Percentiles rank a stretch among this genome's conserved stretches.
phyloP scores from a whole-genome alignment of 257 asterid species.

The Eustoma russellianum region DNA sequence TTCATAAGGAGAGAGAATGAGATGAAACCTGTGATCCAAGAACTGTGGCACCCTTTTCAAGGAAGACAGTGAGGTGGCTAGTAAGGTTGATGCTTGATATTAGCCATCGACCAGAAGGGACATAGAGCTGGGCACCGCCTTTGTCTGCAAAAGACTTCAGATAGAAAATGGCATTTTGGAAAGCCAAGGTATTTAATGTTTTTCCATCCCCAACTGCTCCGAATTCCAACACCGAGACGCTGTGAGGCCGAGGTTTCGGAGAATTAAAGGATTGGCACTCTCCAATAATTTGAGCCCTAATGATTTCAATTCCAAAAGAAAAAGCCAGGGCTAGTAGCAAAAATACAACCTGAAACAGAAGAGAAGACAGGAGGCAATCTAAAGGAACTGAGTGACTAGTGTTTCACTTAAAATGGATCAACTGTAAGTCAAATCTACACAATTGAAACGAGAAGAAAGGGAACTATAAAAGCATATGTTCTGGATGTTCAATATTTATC shows the following conservation, averaged over 20 bases:
- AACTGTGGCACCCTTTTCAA: conserved; percentile 79
- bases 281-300: conserved; percentile 35
- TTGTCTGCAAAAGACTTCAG: conserved; percentile 89
- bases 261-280: conserved; percentile 64
- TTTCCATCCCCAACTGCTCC: conserved; percentile 97
- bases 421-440: no score
- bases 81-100: conserved; percentile 85
- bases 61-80: conserved; percentile 92
- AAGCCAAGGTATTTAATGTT: conserved; percentile 75
- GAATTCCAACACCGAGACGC: conserved; percentile 82
- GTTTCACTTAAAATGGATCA: no score
- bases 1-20: neutral
- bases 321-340: conserved; percentile 49
- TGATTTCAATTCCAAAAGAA: conserved; percentile 11
- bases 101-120: conserved; percentile 87
- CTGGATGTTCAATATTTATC: no score
- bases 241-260: conserved; percentile 85
- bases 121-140: conserved; percentile 97
- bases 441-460: no score
- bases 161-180: conserved; percentile 95
- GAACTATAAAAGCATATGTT: no score
- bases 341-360: conserved; percentile 42
- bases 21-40: conserved; percentile 67
- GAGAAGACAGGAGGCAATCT: conserved; percentile 8
- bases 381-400: neutral